Percentiles rank a stretch among this genome's conserved stretches.
Conservation (phyloP, 2,329 filamentous ascomycete genomes). For the Annulohypoxylon truncatum region DNA sequence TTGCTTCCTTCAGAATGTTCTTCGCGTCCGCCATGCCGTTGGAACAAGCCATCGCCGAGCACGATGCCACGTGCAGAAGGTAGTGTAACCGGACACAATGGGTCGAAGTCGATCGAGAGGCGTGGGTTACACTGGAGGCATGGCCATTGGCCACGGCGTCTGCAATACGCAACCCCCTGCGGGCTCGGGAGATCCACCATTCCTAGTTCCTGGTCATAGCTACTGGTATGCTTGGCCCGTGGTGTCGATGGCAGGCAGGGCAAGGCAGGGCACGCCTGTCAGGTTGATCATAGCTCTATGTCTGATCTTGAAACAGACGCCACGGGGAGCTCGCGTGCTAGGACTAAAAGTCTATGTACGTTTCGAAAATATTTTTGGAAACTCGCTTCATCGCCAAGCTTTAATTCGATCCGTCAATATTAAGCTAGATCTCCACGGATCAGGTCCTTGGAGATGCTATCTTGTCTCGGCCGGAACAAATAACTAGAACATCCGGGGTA, state of each 20-base stretch:
- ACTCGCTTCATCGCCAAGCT: not conserved
- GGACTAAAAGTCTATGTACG: conserved; percentile 8
- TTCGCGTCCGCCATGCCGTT: conserved; percentile 9
- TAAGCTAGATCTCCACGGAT: not conserved
- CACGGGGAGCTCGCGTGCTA: conserved; percentile 6
- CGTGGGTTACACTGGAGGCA: conserved; percentile 4
- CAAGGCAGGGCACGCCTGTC: not conserved
- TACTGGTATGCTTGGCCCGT: not conserved
- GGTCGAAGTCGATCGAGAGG: conserved; percentile 3
- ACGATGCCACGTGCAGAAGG: conserved; percentile 29
- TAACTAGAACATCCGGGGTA: not conserved
- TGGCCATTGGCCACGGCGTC: conserved; percentile 19
- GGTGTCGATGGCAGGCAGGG: not conserved
- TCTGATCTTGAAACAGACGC: conserved; percentile 15
- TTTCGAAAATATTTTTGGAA: conserved; percentile 32
- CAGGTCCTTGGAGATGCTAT: not conserved
- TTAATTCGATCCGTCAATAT: not conserved
- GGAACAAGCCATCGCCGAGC: conserved; percentile 13
- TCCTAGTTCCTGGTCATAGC: conserved; percentile 8
- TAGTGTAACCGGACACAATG: conserved; percentile 30
- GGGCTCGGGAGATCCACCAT: conserved; percentile 21
- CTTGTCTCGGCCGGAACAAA: not conserved
- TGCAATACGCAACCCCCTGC: conserved; percentile 21
- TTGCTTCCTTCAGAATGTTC: conserved; percentile 2
- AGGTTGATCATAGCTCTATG: conserved; percentile 8